phyloP scores from a whole-genome alignment of 2,329 filamentous ascomycete genomes.

The Sclerotinia glacialis region DNA sequence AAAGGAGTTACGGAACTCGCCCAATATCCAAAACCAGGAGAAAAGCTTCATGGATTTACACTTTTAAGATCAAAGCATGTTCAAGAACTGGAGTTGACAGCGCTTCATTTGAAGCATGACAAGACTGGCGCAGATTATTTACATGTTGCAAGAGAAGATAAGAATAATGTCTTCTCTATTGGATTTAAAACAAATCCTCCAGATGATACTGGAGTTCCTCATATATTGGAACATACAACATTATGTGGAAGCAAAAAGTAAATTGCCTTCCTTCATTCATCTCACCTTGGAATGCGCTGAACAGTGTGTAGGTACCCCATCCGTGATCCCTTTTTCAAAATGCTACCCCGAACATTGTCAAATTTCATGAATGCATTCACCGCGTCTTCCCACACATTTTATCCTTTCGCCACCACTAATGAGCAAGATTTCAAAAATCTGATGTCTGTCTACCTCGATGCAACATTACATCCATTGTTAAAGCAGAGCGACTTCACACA shows the following conservation, averaged over 20 bases:
- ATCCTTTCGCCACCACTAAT: conserved; percentile 97
- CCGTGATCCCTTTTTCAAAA: conserved; percentile 98
- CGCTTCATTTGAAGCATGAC: conserved; percentile 86
- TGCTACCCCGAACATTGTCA: conserved; percentile 95
- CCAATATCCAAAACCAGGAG: conserved; percentile 73
- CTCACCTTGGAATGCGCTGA: conserved; percentile 35
- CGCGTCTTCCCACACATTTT: conserved; percentile 92
- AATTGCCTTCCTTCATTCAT: conserved; percentile 30
- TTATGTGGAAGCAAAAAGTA: conserved; percentile 93
- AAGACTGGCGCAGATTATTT: conserved; percentile 95
- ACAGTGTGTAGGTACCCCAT: conserved; percentile 74
- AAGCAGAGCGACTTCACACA: conserved; percentile 92
- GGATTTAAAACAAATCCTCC: conserved; percentile 99
- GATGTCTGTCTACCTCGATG: conserved; percentile 94
- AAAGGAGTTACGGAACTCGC: conserved; percentile 73
- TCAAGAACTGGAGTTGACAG: conserved; percentile 88
- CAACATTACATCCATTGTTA: conserved; percentile 83
- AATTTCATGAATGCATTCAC: conserved; percentile 99
- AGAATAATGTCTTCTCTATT: conserved; percentile 99
- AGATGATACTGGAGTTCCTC: conserved; percentile 91
- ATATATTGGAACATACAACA: conserved; percentile 97
- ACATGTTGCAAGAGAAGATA: conserved; percentile 90
- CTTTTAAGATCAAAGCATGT: conserved; percentile 86
- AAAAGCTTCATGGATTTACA: conserved; percentile 91
- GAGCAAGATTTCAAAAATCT: conserved; percentile 92